A percentile compares a stretch with the other conserved stretches of the same genome.
Evolutionary conservation across 768 basidiomycete species (phyloP).

Genomic region (Calocybe cyanea): DNA sequence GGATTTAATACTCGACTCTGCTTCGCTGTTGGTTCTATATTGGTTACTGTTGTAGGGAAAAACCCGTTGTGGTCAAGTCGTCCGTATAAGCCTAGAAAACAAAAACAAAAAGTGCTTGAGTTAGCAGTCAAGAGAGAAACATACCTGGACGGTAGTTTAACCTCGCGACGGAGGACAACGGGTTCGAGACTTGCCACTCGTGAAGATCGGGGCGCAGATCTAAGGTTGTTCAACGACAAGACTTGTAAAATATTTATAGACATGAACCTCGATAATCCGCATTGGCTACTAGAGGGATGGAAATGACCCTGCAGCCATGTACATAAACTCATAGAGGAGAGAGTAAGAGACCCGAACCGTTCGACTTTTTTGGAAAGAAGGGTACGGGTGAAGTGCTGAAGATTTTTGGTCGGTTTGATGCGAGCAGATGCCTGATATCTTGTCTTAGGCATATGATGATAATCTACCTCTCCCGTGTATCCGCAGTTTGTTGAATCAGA

Average conservation of each 20-base stretch:
- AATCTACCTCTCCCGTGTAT: slow-evolving; percentile 25
- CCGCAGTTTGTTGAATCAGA: slow-evolving; percentile 32
- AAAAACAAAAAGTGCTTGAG: not conserved
- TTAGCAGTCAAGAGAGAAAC: slow-evolving; percentile 3
- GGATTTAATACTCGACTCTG: slow-evolving; percentile 70
- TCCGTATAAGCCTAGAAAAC: slow-evolving; percentile 41
- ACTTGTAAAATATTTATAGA: not conserved
- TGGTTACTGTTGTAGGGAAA: slow-evolving; percentile 76
- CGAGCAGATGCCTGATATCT: slow-evolving; percentile 49
- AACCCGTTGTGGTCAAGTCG: slow-evolving; percentile 51
- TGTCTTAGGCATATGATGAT: slow-evolving; percentile 32
- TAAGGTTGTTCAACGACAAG: slow-evolving; percentile 15
- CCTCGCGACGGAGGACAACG: slow-evolving; percentile 53
- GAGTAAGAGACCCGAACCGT: slow-evolving; percentile 37
- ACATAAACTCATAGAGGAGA: not conserved
- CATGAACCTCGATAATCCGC: slow-evolving; percentile 65
- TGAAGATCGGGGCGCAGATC: slow-evolving; percentile 40
- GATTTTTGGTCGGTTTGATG: slow-evolving; percentile 36
- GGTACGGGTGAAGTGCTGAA: slow-evolving; percentile 68
- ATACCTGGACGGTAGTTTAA: slow-evolving; percentile 49
- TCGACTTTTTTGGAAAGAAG: slow-evolving; percentile 50
- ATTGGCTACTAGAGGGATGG: slow-evolving; percentile 49
- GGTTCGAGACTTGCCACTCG: slow-evolving; percentile 62
- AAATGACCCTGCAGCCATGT: slow-evolving; percentile 42
- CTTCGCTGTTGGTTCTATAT: slow-evolving; percentile 76